Evolutionary conservation across 306 rosid genomes (phyloP), one percentile per base, ranked within the genome.

Genomic region (Fragaria vesca): DNA sequence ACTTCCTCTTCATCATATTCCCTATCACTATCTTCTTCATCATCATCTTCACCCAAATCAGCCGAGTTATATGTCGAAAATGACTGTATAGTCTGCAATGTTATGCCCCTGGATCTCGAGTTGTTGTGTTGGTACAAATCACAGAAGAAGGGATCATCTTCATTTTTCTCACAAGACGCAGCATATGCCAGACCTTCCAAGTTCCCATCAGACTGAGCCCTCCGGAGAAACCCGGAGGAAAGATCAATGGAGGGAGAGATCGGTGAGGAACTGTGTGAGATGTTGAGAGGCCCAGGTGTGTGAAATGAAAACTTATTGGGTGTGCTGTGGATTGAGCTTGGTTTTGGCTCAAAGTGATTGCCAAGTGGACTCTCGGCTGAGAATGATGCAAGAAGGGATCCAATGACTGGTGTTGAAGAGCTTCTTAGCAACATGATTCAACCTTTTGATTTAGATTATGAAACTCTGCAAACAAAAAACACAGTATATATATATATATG

Each of bases 381-480:
- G 85, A 88, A 75, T 45, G 91, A 82, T 20, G 94, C 51, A 26
- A 81, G 86, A 7, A 95, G 91, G 16, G 98, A 90, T 10, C 95
- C 93, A 83, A 94, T 93, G 79, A 93, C 80, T 16, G 99, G 99
- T 20, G 98, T 90, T 76, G 99, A 95, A 74, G 97, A 87, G 54
- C 98, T 93, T 72, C 92, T 90, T 9, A 95, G 91, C 84, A 95
- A 3, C 99, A 95, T 93, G 50, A 7, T 70, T 84, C 45, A 69
- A 45, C 57, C 69, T 74, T 48, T 48, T 15, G 34, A 50, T 7
- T 4, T 16, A 81, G 17, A 75, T 16, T 46, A 55, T 58, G 2
- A 18, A 72, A 21, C 43, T 72, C 78, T 83, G 75, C 58, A 72
- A 62, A 76, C 12, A 67, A 63, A 63, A 38, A 45, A 28, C 40